These are phyloP conservation scores for Salix caprea DNA, from an alignment of 345 rosid species.

Conservation along the genomic window DNA sequence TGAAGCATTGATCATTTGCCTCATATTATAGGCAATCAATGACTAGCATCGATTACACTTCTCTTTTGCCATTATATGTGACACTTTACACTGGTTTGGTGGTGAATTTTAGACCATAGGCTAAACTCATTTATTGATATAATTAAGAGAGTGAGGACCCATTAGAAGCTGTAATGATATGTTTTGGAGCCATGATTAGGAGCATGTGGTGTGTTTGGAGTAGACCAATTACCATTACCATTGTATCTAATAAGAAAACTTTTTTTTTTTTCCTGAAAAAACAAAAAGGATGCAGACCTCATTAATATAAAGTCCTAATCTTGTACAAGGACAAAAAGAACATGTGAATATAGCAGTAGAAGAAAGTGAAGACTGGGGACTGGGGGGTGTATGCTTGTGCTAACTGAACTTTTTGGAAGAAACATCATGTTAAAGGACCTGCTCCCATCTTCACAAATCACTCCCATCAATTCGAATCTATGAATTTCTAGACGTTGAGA, in stretches of 20 bases:
- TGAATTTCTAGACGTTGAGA: background rate
- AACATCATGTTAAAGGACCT: background rate
- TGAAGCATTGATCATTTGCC: background rate
- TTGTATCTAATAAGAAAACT: background rate
- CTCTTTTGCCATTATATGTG: background rate
- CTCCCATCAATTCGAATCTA: background rate
- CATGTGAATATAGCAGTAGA: background rate
- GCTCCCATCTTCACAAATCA: background rate
- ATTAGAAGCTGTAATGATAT: slow-evolving; percentile 1
- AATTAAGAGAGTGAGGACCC: background rate
- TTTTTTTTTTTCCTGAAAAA: background rate
- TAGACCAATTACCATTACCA: background rate
- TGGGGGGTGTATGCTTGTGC: background rate
- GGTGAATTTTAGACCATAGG: background rate
- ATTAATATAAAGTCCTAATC: background rate
- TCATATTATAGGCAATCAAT: background rate
- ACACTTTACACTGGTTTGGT: background rate
- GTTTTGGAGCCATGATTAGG: slow-evolving; percentile 13
- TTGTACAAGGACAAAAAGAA: slow-evolving; percentile 14
- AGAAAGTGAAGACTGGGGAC: background rate
- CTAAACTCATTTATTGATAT: background rate
- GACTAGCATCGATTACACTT: background rate
- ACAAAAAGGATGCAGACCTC: background rate
- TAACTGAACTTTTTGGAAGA: background rate
- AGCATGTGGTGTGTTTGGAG: slow-evolving; percentile 7